Percentiles rank a stretch among this genome's conserved stretches.
Evolutionary conservation across 2,329 filamentous ascomycete species (phyloP).

Genomic region (Rugonectria rugulosa): DNA sequence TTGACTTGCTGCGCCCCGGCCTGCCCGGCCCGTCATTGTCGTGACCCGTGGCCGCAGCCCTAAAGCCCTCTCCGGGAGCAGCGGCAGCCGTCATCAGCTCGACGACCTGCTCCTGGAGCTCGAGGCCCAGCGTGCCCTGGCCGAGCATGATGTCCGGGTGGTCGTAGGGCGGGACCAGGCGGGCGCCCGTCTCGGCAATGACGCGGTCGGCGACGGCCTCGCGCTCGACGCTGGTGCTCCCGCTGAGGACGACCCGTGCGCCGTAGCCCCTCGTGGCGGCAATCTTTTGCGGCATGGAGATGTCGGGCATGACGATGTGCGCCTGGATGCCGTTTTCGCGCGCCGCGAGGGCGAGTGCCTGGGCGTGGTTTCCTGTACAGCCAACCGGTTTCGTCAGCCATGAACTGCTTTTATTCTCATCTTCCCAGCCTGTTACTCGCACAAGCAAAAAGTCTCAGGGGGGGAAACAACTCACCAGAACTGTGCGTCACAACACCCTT

Average conservation of each 20-base stretch:
- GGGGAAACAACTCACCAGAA: conserved; percentile 65
- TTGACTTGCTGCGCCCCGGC: conserved; percentile 24
- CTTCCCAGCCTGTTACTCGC: neutral
- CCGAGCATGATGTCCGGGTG: conserved; percentile 91
- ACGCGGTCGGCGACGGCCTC: conserved; percentile 79
- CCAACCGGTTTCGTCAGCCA: neutral
- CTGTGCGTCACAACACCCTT: conserved; percentile 90
- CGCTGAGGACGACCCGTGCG: conserved; percentile 80
- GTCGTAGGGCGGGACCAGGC: conserved; percentile 88
- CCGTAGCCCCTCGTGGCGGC: conserved; percentile 82
- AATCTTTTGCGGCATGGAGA: conserved; percentile 86
- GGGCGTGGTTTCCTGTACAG: conserved; percentile 86
- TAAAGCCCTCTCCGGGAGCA: conserved; percentile 25
- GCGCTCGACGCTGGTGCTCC: conserved; percentile 80
- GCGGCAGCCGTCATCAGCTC: conserved; percentile 53
- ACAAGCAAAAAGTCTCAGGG: neutral
- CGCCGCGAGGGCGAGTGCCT: conserved; percentile 88
- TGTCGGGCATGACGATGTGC: conserved; percentile 92
- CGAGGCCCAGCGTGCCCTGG: conserved; percentile 88
- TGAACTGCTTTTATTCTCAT: neutral
- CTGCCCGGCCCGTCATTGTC: conserved; percentile 25
- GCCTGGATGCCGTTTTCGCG: conserved; percentile 76
- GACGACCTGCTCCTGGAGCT: conserved; percentile 77
- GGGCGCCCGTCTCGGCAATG: conserved; percentile 74
- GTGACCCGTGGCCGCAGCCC: conserved; percentile 29